Base-by-base conservation (phyloP, 1,284 basidiomycete genomes). In the Apiotrichum montevideense region DNA sequence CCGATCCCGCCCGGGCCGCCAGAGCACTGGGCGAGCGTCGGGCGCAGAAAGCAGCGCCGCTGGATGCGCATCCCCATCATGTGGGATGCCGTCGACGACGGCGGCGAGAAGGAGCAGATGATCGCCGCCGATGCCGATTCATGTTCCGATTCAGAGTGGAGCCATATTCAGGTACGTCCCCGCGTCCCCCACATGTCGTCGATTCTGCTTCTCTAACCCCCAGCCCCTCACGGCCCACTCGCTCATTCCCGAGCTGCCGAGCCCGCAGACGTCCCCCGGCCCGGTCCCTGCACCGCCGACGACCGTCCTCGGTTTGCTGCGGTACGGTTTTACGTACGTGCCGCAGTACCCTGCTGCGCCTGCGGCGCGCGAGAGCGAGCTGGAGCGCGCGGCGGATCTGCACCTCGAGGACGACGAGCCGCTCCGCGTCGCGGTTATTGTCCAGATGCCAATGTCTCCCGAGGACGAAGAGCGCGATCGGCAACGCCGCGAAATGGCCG, bases 131-230 rank as follows among this genome's bases (percentile, higher is more conserved):
- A 21, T 21, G 21, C 21, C 21, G 21, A 21, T 21, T 21, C 21
- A 21, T 21, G 21, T 21, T 21, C 21, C 21, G 21, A 21, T 21
- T 21, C 21, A 21, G 35, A 44, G 15, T 49, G 35, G 35, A 37
- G 29, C n/a, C 6, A 21, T 2, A 13, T 49, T 6, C 47, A 49
- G 47, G 47, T 49, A n/a, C 7, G 47, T 40, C 21, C 40, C 34
- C 35, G 34, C 4, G 56, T 74, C 21, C 61, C 72, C 29, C 64
- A 64, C 49, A 72, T 74, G 72, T 70, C 72, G 35, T 14, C 6
- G 15, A 39, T 33, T 13, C 8, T 7, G 14, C 48, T 43, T 3
- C 50, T 62, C 37, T 52, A n/a, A 46, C 42, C 44, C n/a, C 2
- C 48, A 62, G 60, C 60, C 60, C 5, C n/a, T 62, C 1, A 52